A percentile compares a stretch with the other conserved stretches of the same genome.
Conservation (phyloP, 106 monocot genomes). For the Phalaenopsis aphrodite region DNA sequence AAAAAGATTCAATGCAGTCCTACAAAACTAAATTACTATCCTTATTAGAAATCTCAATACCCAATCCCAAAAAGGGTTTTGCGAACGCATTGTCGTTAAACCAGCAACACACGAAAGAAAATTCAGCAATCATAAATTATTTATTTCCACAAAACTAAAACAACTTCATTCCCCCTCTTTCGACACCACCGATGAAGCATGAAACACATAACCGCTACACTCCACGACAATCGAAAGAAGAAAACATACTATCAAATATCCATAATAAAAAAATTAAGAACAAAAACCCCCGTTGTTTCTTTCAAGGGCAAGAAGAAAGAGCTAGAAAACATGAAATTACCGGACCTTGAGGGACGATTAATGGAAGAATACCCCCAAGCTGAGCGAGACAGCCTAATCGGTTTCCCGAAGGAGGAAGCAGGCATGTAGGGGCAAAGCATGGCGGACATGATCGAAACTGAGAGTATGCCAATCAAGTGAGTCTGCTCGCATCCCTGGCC, state of each 20-base stretch:
- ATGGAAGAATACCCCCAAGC: not conserved
- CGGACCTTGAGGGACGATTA: not conserved
- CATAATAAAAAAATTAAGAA: conserved; percentile 1
- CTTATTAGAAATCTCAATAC: not conserved
- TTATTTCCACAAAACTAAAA: not conserved
- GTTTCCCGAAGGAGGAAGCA: not conserved
- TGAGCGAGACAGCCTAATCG: not conserved
- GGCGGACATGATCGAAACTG: not conserved
- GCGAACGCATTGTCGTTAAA: not conserved
- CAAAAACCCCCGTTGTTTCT: not conserved
- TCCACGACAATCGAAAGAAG: not conserved
- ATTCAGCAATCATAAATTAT: not conserved
- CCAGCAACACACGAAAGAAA: not conserved
- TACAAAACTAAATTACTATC: no score
- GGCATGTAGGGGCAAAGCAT: not conserved
- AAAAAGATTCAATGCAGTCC: not conserved
- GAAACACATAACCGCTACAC: not conserved
- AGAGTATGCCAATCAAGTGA: not conserved
- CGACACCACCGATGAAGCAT: not conserved
- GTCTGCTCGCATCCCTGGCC: not conserved
- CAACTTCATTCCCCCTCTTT: not conserved
- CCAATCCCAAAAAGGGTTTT: not conserved
- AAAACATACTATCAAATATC: not conserved
- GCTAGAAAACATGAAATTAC: not conserved
- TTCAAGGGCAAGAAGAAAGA: not conserved